These are phyloP conservation scores for Lactuca saligna DNA, from an alignment of 129 eudicot genomes.

Conservation along the genomic window DNA sequence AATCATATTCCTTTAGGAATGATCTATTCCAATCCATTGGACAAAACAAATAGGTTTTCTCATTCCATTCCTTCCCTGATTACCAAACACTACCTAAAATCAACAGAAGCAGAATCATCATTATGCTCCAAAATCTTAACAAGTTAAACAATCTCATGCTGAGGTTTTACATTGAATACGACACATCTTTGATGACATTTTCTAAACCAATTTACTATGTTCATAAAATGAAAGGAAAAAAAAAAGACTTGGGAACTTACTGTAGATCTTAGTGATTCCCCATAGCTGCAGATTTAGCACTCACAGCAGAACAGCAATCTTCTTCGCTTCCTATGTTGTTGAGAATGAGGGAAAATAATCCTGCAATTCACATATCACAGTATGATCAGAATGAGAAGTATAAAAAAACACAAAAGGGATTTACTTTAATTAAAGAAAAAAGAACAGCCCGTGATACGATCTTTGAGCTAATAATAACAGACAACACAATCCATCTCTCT, in stretches of 20 bases:
- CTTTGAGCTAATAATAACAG: neutral
- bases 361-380: constrained; percentile 7
- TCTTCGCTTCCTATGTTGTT: constrained; percentile 12
- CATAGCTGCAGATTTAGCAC: constrained; percentile 4
- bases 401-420: constrained; percentile 6
- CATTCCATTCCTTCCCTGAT: no score
- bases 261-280: constrained; percentile 8
- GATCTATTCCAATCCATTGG: no score
- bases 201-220: no score
- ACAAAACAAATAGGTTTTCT: no score
- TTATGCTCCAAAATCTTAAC: no score
- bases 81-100: no score
- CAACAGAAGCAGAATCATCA: no score
- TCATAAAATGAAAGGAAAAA: no score
- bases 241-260: constrained; percentile 5
- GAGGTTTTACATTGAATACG: no score
- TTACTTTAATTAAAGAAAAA: constrained; percentile 11
- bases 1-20: no score
- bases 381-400: constrained; percentile 7
- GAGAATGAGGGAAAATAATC: constrained; percentile 13
- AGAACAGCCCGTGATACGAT: neutral
- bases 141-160: no score
- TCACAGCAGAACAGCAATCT: neutral
- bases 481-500: constrained; percentile 8
- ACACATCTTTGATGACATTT: no score